Percentiles rank a stretch among this genome's conserved stretches.
phyloP scores from a whole-genome alignment of 108 stramenopile species.

The Pseudonitzschia multiseries region DNA sequence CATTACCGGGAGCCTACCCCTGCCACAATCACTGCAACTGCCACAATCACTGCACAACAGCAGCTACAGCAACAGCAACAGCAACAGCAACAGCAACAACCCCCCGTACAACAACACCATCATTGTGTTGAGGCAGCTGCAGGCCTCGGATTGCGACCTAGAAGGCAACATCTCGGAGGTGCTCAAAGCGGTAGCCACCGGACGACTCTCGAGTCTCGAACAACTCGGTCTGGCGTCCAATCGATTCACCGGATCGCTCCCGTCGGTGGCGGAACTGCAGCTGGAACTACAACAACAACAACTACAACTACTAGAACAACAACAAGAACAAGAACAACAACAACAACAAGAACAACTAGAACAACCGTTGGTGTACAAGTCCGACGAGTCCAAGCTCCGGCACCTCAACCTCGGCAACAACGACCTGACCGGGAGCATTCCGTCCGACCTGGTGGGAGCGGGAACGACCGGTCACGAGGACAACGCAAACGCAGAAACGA shows the following conservation, averaged over 20 bases:
- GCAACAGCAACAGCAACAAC: too few relatives aligned
- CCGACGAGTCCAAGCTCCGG: not conserved
- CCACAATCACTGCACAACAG: not conserved
- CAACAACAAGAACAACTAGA: not conserved
- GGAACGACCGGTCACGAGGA: too few relatives aligned
- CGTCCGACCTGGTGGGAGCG: conserved; percentile 26
- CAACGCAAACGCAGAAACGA: too few relatives aligned
- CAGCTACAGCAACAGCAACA: too few relatives aligned
- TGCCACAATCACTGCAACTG: not conserved
- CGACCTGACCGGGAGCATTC: conserved; percentile 41
- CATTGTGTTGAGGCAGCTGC: not conserved
- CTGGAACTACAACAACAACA: not conserved
- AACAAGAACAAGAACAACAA: not conserved
- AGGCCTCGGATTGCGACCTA: not conserved
- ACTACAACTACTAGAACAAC: not conserved
- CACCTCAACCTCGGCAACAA: conserved; percentile 26
- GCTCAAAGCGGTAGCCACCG: not conserved
- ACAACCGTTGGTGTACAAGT: not conserved
- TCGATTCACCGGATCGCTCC: not conserved
- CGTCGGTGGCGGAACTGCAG: not conserved
- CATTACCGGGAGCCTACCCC: not conserved
- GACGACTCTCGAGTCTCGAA: not conserved
- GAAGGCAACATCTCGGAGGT: not conserved
- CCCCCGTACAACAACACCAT: too few relatives aligned
- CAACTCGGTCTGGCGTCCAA: not conserved